These are phyloP conservation scores for Sonneratia caseolaris DNA, from an alignment of 345 rosid species.

Conservation along the genomic window DNA sequence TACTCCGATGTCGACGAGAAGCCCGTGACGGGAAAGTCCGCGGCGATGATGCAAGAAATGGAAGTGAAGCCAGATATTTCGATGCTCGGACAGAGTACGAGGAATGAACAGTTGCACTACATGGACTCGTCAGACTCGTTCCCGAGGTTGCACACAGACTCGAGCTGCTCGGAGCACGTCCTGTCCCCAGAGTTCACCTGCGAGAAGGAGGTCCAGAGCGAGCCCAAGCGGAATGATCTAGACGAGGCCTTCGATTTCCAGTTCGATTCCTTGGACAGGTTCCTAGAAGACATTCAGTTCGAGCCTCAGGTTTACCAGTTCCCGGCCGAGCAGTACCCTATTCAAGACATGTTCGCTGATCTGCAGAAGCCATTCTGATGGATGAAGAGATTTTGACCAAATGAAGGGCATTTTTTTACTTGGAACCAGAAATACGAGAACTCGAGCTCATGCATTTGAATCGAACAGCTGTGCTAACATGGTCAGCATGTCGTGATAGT, in stretches of 20 bases:
- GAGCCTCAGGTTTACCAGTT: slow-evolving; percentile 28
- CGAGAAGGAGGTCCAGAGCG: slow-evolving; percentile 54
- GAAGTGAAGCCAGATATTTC: slow-evolving; percentile 35
- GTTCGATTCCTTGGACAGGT: slow-evolving; percentile 25
- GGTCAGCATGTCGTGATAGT: background rate
- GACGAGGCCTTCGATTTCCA: slow-evolving; percentile 23
- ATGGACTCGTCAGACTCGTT: slow-evolving; percentile 48
- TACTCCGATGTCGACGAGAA: slow-evolving; percentile 17
- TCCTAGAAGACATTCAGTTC: slow-evolving; percentile 41
- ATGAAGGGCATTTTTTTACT: background rate
- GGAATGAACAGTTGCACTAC: slow-evolving; percentile 8
- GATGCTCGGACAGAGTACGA: slow-evolving; percentile 1
- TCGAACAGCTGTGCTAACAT: background rate
- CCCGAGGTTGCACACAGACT: slow-evolving; percentile 46
- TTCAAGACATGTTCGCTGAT: slow-evolving; percentile 26
- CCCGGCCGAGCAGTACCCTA: slow-evolving; percentile 31
- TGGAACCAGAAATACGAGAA: background rate
- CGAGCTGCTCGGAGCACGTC: slow-evolving; percentile 65
- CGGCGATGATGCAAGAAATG: slow-evolving; percentile 6
- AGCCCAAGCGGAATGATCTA: slow-evolving; percentile 28
- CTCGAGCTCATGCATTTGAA: background rate
- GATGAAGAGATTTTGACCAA: background rate
- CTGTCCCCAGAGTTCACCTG: slow-evolving; percentile 40
- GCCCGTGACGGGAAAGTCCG: background rate
- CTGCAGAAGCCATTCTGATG: slow-evolving; percentile 19